Evolutionary conservation across 192 early-diverging fungal genomes (phyloP).

Genomic region (Chytriomyces sp.): DNA sequence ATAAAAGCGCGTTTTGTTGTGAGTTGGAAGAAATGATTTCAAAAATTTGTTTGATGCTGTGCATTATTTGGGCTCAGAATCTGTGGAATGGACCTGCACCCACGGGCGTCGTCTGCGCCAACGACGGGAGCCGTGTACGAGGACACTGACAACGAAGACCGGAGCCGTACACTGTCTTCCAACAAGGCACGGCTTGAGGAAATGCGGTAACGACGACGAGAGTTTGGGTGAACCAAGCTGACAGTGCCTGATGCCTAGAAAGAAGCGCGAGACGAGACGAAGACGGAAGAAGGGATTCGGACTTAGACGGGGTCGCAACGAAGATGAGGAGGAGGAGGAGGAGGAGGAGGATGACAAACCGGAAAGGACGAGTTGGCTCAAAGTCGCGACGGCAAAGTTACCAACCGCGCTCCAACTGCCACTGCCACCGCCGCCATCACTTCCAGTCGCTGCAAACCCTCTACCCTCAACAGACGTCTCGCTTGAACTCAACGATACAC

Average conservation of each 20-base stretch:
- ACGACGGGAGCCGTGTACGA: background rate
- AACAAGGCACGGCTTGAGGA: conserved; percentile 6
- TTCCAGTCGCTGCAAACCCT: background rate
- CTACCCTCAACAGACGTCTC: background rate
- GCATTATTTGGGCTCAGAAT: too few species aligned
- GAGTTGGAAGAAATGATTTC: too few species aligned
- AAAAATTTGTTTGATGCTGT: too few species aligned
- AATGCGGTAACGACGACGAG: background rate
- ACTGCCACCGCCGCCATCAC: background rate
- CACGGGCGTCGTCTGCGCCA: background rate
- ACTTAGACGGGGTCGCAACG: background rate
- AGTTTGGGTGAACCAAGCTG: too few species aligned
- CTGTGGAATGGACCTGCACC: background rate
- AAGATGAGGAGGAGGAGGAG: background rate
- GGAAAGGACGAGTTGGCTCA: background rate
- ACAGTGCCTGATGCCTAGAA: too few species aligned
- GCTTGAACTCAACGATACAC: conserved; percentile 9
- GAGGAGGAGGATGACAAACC: background rate
- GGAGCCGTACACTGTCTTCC: background rate
- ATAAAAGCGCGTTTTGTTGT: too few species aligned
- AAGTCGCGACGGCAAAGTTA: background rate
- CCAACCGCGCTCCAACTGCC: background rate
- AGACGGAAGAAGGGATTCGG: too few species aligned
- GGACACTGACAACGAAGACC: background rate
- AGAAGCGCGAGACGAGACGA: background rate